Base-by-base conservation (phyloP, 2,329 filamentous ascomycete species). In the Xylariaceae sp. region DNA sequence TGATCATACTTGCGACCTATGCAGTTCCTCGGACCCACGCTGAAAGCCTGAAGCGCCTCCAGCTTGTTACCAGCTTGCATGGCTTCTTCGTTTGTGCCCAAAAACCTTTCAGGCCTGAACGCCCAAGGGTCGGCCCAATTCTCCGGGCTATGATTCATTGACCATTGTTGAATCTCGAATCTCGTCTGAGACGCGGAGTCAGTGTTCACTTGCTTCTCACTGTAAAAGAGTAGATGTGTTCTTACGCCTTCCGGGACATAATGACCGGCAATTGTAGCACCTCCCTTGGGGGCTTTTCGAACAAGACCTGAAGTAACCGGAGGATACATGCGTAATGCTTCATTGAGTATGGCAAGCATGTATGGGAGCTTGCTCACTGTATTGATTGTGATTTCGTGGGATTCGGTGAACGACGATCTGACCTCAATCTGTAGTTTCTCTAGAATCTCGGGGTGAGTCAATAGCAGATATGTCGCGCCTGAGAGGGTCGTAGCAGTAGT, bases 251-350 rank as follows among this genome's bases (percentile, higher is more conserved):
- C 61, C n/a, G 64, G 50, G 10, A 63, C 54, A 39, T 53, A 63
- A n/a, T 58, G 56, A 3, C 60, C 65, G 14, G 61, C 61, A 42
- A 68, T 54, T 6, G 55, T 40, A 4, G 52, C 53, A 19, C 64
- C 64, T 16, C 55, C 61, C 6, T 42, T 43, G 6, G 63, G 62
- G 3, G 62, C 57, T 12, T 16, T 17, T 16, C 66, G 56, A 18
- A 63, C 61, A 5, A 67, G 48, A 3, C 58, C 56, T 1, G 61
- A 56, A 1, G 60, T 57, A 0, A 68, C 61, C 7, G 64, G 64
- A 16, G 75, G 73, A 50, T 74, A 76, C 34, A 75, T 60, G 5
- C 75, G 68, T 14, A 77, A 56, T 10, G 66, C 59, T 58, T 78
- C 75, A 19, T 75, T 68, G n/a, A 77, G 63, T 36, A 66, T 63